Evolutionary conservation across 1,284 basidiomycete species (phyloP), one percentile per base, ranked within the genome.

Genomic region (Pseudozyma pruni): DNA sequence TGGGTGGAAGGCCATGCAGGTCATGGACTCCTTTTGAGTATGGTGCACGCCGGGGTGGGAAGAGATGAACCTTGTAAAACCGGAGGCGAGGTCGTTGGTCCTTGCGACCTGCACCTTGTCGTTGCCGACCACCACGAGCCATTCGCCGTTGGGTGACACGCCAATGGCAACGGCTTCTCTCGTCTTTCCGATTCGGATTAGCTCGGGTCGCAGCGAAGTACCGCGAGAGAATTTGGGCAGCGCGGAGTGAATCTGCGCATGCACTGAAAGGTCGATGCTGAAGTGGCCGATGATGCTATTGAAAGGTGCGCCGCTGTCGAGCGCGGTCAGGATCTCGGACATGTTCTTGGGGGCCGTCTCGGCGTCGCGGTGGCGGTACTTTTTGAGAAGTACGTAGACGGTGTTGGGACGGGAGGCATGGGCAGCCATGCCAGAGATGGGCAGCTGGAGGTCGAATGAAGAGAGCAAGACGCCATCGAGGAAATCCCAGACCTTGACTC

Each of bases 401-500:
- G 85, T 84, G 64, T 89, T 89, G 72, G 86, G 88, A 81, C 88
- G 87, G 57, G 85, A 85, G 58, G 88, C 86, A 80, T 92, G 89
- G 1, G 87, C 87, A 54, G 89, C 88, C 68, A 94, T 84, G 71
- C 89, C 87, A 54, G 89, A 86, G 69, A 96, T 89, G 6, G 92
- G 88, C 58, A 90, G 87, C 38, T 86, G 86, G 39, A 81, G 53
- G 43, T 76, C 64, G 39, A 81, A 63, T 9, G 61, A 70, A 67
- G 90, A 88, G 53, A 97, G 85, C 14, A 96, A 84, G 4, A 87
- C 85, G 1, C 90, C 94, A 68, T 97, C 94, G 48, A 95, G 85
- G 82, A 91, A 95, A 84, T 98, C 93, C 95, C 95, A 98, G 11
- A 95, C 85, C 81, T 92, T 89, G 71, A 98, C 84, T 23, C 87